Conservation (phyloP, 2,329 filamentous ascomycete genomes). For the Fusarium hostae region DNA sequence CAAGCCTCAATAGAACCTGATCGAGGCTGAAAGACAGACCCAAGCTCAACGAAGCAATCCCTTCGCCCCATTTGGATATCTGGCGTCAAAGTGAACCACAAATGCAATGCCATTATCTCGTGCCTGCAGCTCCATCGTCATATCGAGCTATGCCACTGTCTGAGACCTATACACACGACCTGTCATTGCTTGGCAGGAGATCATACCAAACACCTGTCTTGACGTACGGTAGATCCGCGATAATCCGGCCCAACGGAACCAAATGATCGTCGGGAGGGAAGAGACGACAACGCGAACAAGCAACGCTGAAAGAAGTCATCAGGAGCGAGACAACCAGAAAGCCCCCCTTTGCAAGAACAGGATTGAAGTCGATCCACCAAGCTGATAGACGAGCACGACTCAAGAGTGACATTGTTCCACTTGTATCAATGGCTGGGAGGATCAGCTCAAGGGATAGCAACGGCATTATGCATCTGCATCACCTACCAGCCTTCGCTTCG, state of each 20-base stretch:
- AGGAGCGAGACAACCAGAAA: background rate
- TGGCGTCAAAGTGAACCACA: background rate
- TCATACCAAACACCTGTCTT: conserved; percentile 5
- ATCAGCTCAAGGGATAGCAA: conserved; percentile 26
- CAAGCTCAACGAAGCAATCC: conserved; percentile 1
- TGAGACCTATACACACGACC: conserved; percentile 14
- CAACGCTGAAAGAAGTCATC: conserved; percentile 22
- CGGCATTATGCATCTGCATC: conserved; percentile 22
- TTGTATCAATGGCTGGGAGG: conserved; percentile 1
- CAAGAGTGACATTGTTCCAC: conserved; percentile 22
- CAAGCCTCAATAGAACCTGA: background rate
- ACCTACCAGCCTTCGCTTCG: conserved; percentile 2
- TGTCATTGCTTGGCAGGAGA: conserved; percentile 23
- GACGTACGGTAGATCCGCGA: conserved; percentile 8
- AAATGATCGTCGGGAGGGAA: conserved; percentile 36
- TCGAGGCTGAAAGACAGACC: background rate
- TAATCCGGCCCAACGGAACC: conserved; percentile 4
- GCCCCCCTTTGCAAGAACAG: conserved; percentile 15
- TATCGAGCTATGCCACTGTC: conserved; percentile 7
- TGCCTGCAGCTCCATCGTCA: conserved; percentile 15
- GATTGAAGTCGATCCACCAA: conserved; percentile 28
- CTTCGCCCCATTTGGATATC: background rate
- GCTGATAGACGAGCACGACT: conserved; percentile 28
- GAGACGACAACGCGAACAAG: conserved; percentile 41
- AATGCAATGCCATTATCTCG: background rate